Base-by-base conservation (phyloP, 495 filamentous ascomycete genomes). In the Parmelia sp. region DNA sequence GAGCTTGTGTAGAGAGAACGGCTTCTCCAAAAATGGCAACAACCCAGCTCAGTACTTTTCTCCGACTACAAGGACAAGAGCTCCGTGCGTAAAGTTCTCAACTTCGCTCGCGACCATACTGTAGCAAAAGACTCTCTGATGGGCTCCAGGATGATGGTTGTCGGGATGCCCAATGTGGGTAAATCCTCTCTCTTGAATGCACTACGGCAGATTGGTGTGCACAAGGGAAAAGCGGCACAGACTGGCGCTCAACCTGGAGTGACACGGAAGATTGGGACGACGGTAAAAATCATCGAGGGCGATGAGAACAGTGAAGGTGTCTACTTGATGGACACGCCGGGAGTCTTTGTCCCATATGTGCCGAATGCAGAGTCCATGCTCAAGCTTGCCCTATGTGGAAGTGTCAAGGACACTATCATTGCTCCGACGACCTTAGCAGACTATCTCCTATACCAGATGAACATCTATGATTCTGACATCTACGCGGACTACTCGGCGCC, bases 141-240 rank as follows among this genome's bases (percentile, higher is more conserved):
- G 10, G 91, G 91, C 3, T 83, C 89, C 60, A 85, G 91, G 33
- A 83, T 90, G 61, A 81, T 98, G 73, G 84, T 97, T 1, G 92
- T 97, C 23, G 94, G 94, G 35, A 97, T 98, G 93, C 94, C 94
- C 9, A 98, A 98, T 74, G 90, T 94, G 0, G 94, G 83, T 25
- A 86, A 98, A 75, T 95, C 90, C 29, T 90, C 93, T 1, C 79
- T 98, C 19, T 85, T 98, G 31, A 98, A 98, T 74, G 82, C 88
- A 35, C 80, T 98, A 45, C 88, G 95, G 14, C 81, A 79, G 27
- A 75, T 78, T 23, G 89, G 92, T 53, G 78, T 89, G 63, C 74
- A 80, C 23, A 84, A 87, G 64, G 82, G 85, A 44, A 96, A 96
- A 74, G 95, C 85, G 12, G 86, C 92, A 56, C 78, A 77, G 60